These are phyloP conservation scores for Xylogone sp. DNA, from an alignment of 2,329 filamentous ascomycete species.

Conservation along the genomic window DNA sequence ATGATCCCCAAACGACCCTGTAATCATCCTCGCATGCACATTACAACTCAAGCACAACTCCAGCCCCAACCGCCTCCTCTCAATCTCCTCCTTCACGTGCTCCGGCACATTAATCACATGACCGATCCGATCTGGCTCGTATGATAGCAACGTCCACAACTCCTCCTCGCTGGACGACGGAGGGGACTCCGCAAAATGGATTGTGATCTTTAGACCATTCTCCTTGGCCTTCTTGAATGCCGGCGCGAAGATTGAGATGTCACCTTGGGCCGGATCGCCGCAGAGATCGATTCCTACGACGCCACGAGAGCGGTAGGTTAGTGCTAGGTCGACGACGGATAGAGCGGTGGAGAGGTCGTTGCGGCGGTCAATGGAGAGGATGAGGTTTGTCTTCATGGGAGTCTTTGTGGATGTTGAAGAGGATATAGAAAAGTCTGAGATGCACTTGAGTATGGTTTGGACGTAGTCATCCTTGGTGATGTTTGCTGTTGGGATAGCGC, in stretches of 20 bases:
- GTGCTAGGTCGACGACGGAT: conserved; percentile 62
- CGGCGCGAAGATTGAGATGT: conserved; percentile 54
- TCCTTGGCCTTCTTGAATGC: conserved; percentile 55
- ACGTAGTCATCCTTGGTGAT: conserved; percentile 61
- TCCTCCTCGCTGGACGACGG: conserved; percentile 55
- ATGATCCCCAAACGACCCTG: conserved; percentile 61
- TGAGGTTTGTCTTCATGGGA: conserved; percentile 60
- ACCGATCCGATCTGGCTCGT: conserved; percentile 65
- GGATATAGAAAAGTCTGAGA: conserved; percentile 42
- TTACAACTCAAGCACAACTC: conserved; percentile 82
- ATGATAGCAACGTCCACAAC: conserved; percentile 60
- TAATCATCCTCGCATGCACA: conserved; percentile 69
- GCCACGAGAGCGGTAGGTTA: conserved; percentile 45
- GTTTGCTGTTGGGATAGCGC: conserved; percentile 49
- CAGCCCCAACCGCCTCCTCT: conserved; percentile 53
- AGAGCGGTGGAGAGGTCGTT: conserved; percentile 54
- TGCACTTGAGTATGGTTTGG: conserved; percentile 58
- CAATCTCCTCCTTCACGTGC: conserved; percentile 52
- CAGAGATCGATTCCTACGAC: conserved; percentile 77
- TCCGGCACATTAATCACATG: conserved; percentile 75
- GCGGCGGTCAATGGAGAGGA: conserved; percentile 71
- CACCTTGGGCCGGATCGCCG: conserved; percentile 65
- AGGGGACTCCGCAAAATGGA: conserved; percentile 74
- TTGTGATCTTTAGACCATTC: conserved; percentile 58
- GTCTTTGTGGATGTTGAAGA: conserved; percentile 10